phyloP scores from a whole-genome alignment of 208 protist species.

The Crithidia acanthocephali region DNA sequence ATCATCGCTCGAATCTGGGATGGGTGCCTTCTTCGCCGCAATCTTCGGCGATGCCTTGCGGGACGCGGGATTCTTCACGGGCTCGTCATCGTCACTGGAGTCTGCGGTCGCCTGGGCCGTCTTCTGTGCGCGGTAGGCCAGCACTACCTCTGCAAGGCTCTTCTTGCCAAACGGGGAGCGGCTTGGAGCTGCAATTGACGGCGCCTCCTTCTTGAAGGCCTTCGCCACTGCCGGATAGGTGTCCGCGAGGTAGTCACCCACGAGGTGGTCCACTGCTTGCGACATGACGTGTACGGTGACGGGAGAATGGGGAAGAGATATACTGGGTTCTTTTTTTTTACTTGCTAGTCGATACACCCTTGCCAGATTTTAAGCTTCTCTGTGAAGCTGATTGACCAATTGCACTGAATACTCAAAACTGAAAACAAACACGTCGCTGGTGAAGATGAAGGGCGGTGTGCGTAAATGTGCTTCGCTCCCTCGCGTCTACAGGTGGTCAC shows the following conservation, averaged over 20 bases:
- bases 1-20: constrained; percentile 52
- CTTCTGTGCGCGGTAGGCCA: constrained; percentile 33
- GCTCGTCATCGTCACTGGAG: constrained; percentile 49
- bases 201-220: constrained; percentile 40
- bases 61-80: constrained; percentile 27
- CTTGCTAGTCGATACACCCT: too few relatives aligned
- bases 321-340: too few relatives aligned
- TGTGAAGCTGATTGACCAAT: background rate
- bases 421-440: background rate
- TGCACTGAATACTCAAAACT: background rate
- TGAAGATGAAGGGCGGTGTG: background rate
- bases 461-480: background rate
- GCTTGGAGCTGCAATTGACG: constrained; percentile 8
- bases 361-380: too few relatives aligned
- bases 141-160: constrained; percentile 23
- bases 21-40: constrained; percentile 55
- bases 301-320: too few relatives aligned
- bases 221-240: constrained; percentile 42
- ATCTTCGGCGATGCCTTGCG: constrained; percentile 40
- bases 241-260: constrained; percentile 56
- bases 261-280: constrained; percentile 47
- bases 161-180: constrained; percentile 27
- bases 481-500: too few relatives aligned
- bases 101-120: constrained; percentile 38
- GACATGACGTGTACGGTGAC: constrained; percentile 33